Percentiles rank a stretch among this genome's conserved stretches.
Conservation (phyloP, 495 filamentous ascomycete genomes). For the Xylaria castorea region DNA sequence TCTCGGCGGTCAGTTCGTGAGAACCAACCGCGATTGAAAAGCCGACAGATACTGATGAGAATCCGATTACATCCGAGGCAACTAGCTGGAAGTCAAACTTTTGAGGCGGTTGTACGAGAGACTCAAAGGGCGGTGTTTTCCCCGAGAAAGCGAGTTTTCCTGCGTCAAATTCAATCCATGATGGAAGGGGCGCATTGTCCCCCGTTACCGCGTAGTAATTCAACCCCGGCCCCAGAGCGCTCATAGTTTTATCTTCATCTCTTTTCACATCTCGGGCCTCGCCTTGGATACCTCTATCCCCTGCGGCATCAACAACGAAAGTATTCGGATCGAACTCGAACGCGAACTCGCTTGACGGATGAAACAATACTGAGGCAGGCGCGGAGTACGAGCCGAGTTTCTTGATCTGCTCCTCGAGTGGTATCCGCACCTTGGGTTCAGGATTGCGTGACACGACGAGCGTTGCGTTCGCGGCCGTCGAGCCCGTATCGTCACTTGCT, state of each 20-base stretch:
- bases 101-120: conserved; percentile 71
- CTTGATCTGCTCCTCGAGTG: conserved; percentile 46
- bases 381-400: conserved; percentile 51
- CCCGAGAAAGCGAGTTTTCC: conserved; percentile 72
- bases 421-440: conserved; percentile 43
- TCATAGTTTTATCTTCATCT: neutral
- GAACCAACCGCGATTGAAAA: conserved; percentile 76
- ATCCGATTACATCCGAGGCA: conserved; percentile 81
- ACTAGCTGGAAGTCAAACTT: conserved; percentile 75
- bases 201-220: conserved; percentile 78
- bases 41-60: conserved; percentile 66
- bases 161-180: conserved; percentile 82
- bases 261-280: neutral
- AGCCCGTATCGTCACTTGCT: conserved; percentile 66
- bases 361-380: conserved; percentile 46
- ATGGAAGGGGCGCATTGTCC: conserved; percentile 83
- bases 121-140: conserved; percentile 67
- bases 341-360: conserved; percentile 46
- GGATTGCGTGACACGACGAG: conserved; percentile 65
- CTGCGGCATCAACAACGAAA: conserved; percentile 36
- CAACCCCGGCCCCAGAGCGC: conserved; percentile 33
- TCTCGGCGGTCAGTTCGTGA: conserved; percentile 69
- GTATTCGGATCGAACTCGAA: conserved; percentile 49
- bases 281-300: neutral
- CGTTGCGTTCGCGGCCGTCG: conserved; percentile 63